Percentiles rank a stretch among this genome's conserved stretches.
Evolutionary conservation across 2,329 filamentous ascomycete genomes (phyloP).

Genomic region (Venturia carpophila): DNA sequence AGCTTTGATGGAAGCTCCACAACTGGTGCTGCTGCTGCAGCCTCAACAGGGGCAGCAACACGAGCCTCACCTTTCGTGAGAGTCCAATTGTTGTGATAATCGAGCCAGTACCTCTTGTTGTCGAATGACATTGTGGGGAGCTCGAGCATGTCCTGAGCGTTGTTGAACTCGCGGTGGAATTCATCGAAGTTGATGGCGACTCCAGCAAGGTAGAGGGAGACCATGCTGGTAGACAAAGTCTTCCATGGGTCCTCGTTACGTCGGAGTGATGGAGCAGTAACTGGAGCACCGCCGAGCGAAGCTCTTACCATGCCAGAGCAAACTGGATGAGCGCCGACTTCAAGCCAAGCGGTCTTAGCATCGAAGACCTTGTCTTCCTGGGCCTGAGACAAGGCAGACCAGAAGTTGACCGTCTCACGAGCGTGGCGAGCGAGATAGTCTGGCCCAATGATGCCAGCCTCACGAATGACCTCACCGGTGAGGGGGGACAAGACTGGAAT

Average conservation of each 20-base stretch:
- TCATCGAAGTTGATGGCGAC: slow-evolving; percentile 63
- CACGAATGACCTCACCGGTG: slow-evolving; percentile 51
- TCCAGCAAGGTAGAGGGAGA: slow-evolving; percentile 53
- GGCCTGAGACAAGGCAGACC: slow-evolving; percentile 52
- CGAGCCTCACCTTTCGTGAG: slow-evolving; percentile 58
- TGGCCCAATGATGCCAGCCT: slow-evolving; percentile 49
- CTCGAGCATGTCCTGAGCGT: slow-evolving; percentile 51
- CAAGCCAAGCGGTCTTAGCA: slow-evolving; percentile 61
- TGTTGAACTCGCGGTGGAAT: slow-evolving; percentile 55
- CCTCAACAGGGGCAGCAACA: slow-evolving; percentile 34
- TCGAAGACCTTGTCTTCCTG: slow-evolving; percentile 53
- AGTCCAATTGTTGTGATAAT: slow-evolving; percentile 64
- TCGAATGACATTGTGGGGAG: slow-evolving; percentile 63
- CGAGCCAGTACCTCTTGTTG: slow-evolving; percentile 64
- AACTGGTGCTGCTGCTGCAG: slow-evolving; percentile 31
- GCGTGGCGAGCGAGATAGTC: slow-evolving; percentile 58
- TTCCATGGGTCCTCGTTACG: slow-evolving; percentile 57
- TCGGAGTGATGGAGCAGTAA: slow-evolving; percentile 53
- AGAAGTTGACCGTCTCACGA: slow-evolving; percentile 62
- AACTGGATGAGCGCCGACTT: slow-evolving; percentile 67
- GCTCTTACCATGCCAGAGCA: slow-evolving; percentile 61
- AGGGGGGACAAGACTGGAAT: slow-evolving; percentile 63
- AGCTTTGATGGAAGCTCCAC: slow-evolving; percentile 46
- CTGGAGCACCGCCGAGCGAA: slow-evolving; percentile 47
- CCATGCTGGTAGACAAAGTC: slow-evolving; percentile 52